phyloP scores from a whole-genome alignment of 495 filamentous ascomycete species.

The Xanthoparmelia taractica region DNA sequence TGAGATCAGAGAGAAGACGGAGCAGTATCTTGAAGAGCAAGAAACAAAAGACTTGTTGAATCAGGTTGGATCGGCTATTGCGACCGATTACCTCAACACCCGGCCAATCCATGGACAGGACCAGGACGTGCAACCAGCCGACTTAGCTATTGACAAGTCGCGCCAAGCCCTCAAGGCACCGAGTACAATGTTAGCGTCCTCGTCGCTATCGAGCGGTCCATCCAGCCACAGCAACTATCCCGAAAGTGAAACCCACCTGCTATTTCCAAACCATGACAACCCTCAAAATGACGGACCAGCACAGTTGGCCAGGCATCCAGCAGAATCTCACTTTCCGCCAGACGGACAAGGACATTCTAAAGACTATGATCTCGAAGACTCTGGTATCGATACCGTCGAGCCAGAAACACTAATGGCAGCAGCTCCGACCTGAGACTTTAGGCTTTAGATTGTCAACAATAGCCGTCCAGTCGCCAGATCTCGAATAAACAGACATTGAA shows the following conservation, averaged over 20 bases:
- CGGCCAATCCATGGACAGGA: not conserved
- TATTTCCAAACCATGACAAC: not conserved
- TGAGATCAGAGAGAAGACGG: conserved; percentile 11
- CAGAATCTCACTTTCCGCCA: conserved; percentile 28
- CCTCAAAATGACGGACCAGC: not conserved
- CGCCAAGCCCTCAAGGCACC: not conserved
- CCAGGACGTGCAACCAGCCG: not conserved
- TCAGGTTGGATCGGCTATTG: conserved; percentile 1
- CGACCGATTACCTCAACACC: not conserved
- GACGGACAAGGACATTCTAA: conserved; percentile 26
- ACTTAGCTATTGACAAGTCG: not conserved
- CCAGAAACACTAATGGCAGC: not conserved
- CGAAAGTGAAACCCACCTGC: not conserved
- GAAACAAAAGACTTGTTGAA: conserved; percentile 1
- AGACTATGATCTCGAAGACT: conserved; percentile 23
- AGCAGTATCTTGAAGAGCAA: conserved; percentile 5
- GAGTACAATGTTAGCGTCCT: not conserved
- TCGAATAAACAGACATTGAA: not conserved
- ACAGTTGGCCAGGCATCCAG: not conserved
- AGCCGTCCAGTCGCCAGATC: not conserved
- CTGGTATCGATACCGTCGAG: not conserved
- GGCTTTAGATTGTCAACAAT: not conserved
- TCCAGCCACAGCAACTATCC: not conserved
- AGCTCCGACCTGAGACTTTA: not conserved
- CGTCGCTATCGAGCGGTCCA: not conserved